Base-by-base conservation (phyloP, 164 flowering plant genomes). In the Magnolia kwangsiensis region DNA sequence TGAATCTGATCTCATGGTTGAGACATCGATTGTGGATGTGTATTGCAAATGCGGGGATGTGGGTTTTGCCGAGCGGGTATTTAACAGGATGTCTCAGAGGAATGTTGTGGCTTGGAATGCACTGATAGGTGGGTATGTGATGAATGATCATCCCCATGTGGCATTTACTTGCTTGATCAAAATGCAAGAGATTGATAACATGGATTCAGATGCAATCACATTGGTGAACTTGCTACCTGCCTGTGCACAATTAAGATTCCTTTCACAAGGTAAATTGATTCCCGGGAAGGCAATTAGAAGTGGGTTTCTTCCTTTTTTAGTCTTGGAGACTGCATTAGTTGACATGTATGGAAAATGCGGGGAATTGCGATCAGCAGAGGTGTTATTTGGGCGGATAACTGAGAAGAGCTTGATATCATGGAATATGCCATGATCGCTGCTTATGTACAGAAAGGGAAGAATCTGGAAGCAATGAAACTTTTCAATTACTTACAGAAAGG, bases 21-120 rank as follows among this genome's bases (percentile, higher is more conserved):
- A 83, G 74, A 88, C 92, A 11, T 87, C 91, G 0, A 77, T 91
- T 9, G 27, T 91, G n/a, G 88, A 91, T 82, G 85, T 92, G 93
- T 91, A 89, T 74, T 73, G 86, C 21, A 89, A 92, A 82, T 89
- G 91, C 78, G 81, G 87, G 67, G 51, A 21, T 20, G 78, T 89
- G 78, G 86, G 75, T 49, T 84, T 79, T 50, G 90, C 92, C 0
- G 87, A 88, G 82, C 81, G 81, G 77, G 37, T 86, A 59, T 90
- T 88, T 74, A 69, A 77, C n/a, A 69, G 74, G 72, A 79, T 83
- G 59, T 45, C 69, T 18, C 29, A 69, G 11, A 84, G 74, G 73
- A 86, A 76, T 59, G 45, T 86, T 63, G 91, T 87, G 50, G 78
- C 82, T 78, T 91, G 90, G 91, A 91, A 90, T 82, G 85, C 89